A percentile compares a stretch with the other conserved stretches of the same genome.
Conservation (phyloP, 2,329 filamentous ascomycete genomes). For the Sarocladiaceae sp. region DNA sequence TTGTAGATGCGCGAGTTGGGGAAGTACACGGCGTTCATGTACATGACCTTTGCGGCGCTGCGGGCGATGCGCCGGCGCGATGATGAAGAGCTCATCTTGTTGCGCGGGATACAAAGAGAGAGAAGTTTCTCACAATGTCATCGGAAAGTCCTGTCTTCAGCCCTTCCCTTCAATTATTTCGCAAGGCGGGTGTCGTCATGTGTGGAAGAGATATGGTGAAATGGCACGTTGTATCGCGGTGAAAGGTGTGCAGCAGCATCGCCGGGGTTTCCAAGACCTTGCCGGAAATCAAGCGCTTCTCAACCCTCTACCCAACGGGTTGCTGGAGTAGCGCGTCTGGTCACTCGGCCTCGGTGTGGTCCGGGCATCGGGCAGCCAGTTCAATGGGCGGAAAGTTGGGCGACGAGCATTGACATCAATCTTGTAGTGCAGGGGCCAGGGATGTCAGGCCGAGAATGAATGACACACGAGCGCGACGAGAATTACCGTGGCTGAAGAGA, state of each 20-base stretch:
- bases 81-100: slow-evolving; percentile 34
- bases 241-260: slow-evolving; percentile 2
- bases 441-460: background rate
- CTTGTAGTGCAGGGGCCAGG: background rate
- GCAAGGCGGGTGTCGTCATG: too few species aligned
- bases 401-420: slow-evolving; percentile 8
- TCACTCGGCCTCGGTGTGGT: background rate
- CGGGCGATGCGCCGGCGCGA: slow-evolving; percentile 39
- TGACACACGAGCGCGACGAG: background rate
- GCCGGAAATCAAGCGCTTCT: background rate
- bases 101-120: background rate
- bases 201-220: background rate
- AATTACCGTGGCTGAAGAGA: too few species aligned
- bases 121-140: too few species aligned
- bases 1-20: slow-evolving; percentile 72
- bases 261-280: background rate
- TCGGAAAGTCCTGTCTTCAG: background rate
- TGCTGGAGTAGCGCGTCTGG: too few species aligned
- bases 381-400: background rate
- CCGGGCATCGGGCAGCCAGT: slow-evolving; percentile 7
- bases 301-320: background rate
- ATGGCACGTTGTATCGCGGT: background rate
- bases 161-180: too few species aligned
- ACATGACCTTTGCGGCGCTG: slow-evolving; percentile 43
- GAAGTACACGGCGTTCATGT: slow-evolving; percentile 75